Evolutionary conservation across 2,329 filamentous ascomycete genomes (phyloP), one percentile per base, ranked within the genome.

Genomic region (Penicillium expansum): DNA sequence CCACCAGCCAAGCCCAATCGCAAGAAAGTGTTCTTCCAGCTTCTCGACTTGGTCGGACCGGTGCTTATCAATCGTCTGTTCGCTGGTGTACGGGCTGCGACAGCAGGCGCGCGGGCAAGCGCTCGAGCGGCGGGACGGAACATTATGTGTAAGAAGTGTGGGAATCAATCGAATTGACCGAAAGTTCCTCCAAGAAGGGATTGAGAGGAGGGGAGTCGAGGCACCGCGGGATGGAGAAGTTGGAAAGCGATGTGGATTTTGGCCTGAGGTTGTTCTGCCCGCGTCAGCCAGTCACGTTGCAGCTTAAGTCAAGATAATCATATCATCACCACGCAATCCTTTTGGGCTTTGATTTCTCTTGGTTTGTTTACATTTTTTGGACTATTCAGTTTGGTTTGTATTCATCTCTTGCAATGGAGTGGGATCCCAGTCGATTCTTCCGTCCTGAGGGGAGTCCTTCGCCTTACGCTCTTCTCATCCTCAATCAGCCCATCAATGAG

Each of bases 1-100:
- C 83, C 91, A 57, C 80, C 82, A 0, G 91, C 92, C 55, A 94
- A 71, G 63, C 86, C 90, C 84, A 91, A 88, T 79, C 93, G 84
- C 67, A 84, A 73, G 4, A 82, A 82, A 50, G 86, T 82, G 73
- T 86, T 88, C 82, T 92, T 96, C 90, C 91, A 96, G 72, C 86
- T 89, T 73, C 91, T 80, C 67, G 85, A 85, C 77, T 86, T 90
- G 69, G 88, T 79, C 52, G 71, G 67, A 58, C 67, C 78, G 64
- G 81, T 84, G 78, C 80, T 86, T 68, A 86, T 75, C 69, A 80
- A 83, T 74, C 83, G 77, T 63, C 62, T 69, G 65, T 54, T 68
- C 44, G 63, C 69, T 57, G 70, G 68, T 59, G 61, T 63, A 66
- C 67, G 69, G 60, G 58, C 63, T 60, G 67, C 65, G 62, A 68